These are phyloP conservation scores for Rhypophila decipiens DNA, from an alignment of 495 filamentous ascomycete genomes.

Conservation along the genomic window DNA sequence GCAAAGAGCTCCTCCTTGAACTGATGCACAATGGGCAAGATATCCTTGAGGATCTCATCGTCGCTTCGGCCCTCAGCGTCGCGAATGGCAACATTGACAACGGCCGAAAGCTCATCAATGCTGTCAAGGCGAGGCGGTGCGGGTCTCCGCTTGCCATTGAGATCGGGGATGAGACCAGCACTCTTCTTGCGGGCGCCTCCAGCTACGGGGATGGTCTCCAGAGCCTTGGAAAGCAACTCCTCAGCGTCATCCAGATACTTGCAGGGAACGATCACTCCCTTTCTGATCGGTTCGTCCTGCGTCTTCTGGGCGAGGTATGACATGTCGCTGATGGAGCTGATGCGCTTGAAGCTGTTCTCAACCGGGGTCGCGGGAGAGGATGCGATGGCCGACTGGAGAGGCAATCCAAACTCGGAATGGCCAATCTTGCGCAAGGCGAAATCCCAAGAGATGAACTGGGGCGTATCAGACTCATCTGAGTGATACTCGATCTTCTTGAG, in stretches of 20 bases:
- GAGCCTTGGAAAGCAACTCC: constrained; percentile 70
- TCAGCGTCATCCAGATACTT: constrained; percentile 91
- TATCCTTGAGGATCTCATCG: constrained; percentile 66
- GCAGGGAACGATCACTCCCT: constrained; percentile 90
- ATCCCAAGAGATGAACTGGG: constrained; percentile 87
- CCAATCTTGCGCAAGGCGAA: constrained; percentile 90
- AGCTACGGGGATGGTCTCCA: constrained; percentile 68
- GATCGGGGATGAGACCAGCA: constrained; percentile 59
- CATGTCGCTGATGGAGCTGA: constrained; percentile 95
- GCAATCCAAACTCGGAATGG: constrained; percentile 77
- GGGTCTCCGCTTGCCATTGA: constrained; percentile 65
- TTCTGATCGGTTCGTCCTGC: constrained; percentile 69
- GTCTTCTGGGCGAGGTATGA: constrained; percentile 67
- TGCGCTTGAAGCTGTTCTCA: constrained; percentile 62
- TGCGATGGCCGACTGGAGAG: constrained; percentile 64
- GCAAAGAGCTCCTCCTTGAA: constrained; percentile 76
- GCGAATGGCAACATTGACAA: constrained; percentile 84
- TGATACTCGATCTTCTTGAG: constrained; percentile 85
- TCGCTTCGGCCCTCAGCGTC: constrained; percentile 87
- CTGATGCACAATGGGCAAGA: constrained; percentile 67
- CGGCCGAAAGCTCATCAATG: constrained; percentile 76
- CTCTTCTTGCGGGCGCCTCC: constrained; percentile 34
- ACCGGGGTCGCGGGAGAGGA: constrained; percentile 83
- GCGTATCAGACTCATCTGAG: constrained; percentile 63
- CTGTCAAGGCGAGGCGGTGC: constrained; percentile 32